Percentiles rank a stretch among this genome's conserved stretches.
Conservation (phyloP, 805 yeast species). For the Priceomyces castillae region DNA sequence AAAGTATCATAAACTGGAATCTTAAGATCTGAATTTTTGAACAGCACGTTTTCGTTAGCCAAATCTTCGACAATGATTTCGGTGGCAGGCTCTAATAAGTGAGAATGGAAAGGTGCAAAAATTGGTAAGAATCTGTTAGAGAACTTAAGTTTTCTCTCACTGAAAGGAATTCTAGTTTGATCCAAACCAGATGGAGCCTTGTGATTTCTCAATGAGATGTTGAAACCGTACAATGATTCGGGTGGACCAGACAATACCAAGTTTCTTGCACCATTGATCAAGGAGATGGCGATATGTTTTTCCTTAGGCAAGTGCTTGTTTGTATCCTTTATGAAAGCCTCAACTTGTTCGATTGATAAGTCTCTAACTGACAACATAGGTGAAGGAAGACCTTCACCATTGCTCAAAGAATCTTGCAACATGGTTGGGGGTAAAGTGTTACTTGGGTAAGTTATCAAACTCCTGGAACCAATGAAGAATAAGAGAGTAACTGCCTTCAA, state of each 20-base stretch:
- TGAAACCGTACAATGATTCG: slow-evolving; percentile 93
- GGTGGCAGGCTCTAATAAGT: slow-evolving; percentile 71
- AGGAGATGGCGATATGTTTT: slow-evolving; percentile 85
- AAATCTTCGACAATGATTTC: slow-evolving; percentile 65
- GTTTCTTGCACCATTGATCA: slow-evolving; percentile 93
- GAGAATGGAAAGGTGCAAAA: slow-evolving; percentile 95
- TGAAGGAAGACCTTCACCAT: slow-evolving; percentile 94
- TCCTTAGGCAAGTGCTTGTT: slow-evolving; percentile 91
- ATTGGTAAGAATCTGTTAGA: slow-evolving; percentile 93
- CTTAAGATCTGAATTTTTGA: slow-evolving; percentile 52
- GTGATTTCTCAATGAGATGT: slow-evolving; percentile 85
- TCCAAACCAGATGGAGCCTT: slow-evolving; percentile 94
- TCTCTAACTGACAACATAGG: slow-evolving; percentile 97
- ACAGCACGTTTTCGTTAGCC: slow-evolving; percentile 52
- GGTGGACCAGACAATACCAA: slow-evolving; percentile 98
- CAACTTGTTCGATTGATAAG: slow-evolving; percentile 75
- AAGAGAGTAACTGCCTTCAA: slow-evolving; percentile 78
- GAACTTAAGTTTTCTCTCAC: slow-evolving; percentile 91
- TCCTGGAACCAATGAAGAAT: slow-evolving; percentile 91
- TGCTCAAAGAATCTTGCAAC: slow-evolving; percentile 85
- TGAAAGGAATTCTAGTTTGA: slow-evolving; percentile 90
- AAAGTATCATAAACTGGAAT: slow-evolving; percentile 92
- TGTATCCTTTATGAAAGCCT: slow-evolving; percentile 75
- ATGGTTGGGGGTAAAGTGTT: slow-evolving; percentile 93
- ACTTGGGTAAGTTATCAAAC: slow-evolving; percentile 85